Conservation (phyloP, 768 basidiomycete species). For the Ephemerocybe angulata region DNA sequence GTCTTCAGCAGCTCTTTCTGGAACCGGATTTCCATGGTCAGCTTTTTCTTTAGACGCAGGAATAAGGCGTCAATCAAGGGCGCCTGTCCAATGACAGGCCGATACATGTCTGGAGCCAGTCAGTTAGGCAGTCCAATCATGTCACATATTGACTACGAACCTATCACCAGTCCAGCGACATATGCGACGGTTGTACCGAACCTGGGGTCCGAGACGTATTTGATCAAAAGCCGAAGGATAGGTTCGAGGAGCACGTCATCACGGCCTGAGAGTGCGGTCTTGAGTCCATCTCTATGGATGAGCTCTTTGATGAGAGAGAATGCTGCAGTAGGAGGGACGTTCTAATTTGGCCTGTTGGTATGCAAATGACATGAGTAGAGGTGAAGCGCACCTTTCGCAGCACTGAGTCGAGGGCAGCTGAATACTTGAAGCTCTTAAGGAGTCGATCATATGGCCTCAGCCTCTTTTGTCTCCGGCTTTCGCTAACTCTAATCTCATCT, state of each 20-base stretch:
- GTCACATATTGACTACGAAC: slow-evolving; percentile 43
- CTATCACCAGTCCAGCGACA: slow-evolving; percentile 75
- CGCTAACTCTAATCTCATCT: slow-evolving; percentile 70
- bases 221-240: slow-evolving; percentile 78
- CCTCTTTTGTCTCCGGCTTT: slow-evolving; percentile 63
- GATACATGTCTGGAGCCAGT: slow-evolving; percentile 74
- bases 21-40: slow-evolving; percentile 82
- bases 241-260: slow-evolving; percentile 94
- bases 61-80: slow-evolving; percentile 88
- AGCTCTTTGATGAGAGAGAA: slow-evolving; percentile 94
- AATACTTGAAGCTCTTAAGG: slow-evolving; percentile 91
- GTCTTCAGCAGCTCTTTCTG: slow-evolving; percentile 81
- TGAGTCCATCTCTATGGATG: slow-evolving; percentile 85
- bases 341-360: slow-evolving; percentile 39
- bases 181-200: slow-evolving; percentile 90
- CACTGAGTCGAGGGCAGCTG: slow-evolving; percentile 90
- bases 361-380: not conserved
- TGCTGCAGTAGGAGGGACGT: slow-evolving; percentile 76
- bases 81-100: slow-evolving; percentile 88
- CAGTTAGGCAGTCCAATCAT: slow-evolving; percentile 1
- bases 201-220: slow-evolving; percentile 83
- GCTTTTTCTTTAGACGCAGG: slow-evolving; percentile 74
- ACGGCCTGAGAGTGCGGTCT: slow-evolving; percentile 80
- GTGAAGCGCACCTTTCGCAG: slow-evolving; percentile 64
- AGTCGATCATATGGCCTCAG: slow-evolving; percentile 86